Conservation (phyloP, 2,329 filamentous ascomycete genomes). For the Claviceps pusilla region DNA sequence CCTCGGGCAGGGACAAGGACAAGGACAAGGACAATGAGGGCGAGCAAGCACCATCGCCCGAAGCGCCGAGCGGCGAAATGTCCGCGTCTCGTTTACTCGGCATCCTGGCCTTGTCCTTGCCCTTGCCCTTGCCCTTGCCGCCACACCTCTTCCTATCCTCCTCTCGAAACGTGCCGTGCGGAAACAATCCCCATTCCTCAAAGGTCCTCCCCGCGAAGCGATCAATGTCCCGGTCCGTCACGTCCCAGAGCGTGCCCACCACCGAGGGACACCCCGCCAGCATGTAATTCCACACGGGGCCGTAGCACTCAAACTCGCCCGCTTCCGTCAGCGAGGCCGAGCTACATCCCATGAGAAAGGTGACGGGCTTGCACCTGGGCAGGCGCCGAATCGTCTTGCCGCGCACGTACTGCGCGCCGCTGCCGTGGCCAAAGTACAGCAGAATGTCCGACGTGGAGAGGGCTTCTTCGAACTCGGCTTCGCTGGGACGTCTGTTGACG, state of each 20-base stretch:
- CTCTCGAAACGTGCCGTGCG: slow-evolving; percentile 28
- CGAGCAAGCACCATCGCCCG: neutral
- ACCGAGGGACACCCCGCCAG: slow-evolving; percentile 75
- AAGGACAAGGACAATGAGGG: slow-evolving; percentile 20
- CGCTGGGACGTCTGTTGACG: slow-evolving; percentile 53
- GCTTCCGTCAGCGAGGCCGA: slow-evolving; percentile 64
- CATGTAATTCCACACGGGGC: slow-evolving; percentile 83
- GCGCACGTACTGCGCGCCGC: slow-evolving; percentile 85
- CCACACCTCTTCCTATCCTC: slow-evolving; percentile 14
- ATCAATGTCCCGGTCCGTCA: slow-evolving; percentile 95
- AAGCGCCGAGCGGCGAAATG: neutral
- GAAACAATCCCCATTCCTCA: slow-evolving; percentile 71
- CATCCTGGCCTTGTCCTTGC: neutral
- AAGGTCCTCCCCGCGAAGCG: slow-evolving; percentile 68
- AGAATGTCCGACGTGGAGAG: slow-evolving; percentile 56
- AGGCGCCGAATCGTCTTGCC: slow-evolving; percentile 68
- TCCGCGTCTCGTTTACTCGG: neutral
- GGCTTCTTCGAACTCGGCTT: slow-evolving; percentile 58
- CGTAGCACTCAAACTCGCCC: slow-evolving; percentile 81
- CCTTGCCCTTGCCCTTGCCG: slow-evolving; percentile 4
- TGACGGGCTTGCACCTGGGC: slow-evolving; percentile 56
- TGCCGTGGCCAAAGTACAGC: slow-evolving; percentile 93
- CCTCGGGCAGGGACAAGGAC: slow-evolving; percentile 47
- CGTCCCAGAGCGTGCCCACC: slow-evolving; percentile 91
- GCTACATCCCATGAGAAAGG: slow-evolving; percentile 88